Evolutionary conservation across 2,329 filamentous ascomycete species (phyloP).

Genomic region (Domatiomyces globalis): DNA sequence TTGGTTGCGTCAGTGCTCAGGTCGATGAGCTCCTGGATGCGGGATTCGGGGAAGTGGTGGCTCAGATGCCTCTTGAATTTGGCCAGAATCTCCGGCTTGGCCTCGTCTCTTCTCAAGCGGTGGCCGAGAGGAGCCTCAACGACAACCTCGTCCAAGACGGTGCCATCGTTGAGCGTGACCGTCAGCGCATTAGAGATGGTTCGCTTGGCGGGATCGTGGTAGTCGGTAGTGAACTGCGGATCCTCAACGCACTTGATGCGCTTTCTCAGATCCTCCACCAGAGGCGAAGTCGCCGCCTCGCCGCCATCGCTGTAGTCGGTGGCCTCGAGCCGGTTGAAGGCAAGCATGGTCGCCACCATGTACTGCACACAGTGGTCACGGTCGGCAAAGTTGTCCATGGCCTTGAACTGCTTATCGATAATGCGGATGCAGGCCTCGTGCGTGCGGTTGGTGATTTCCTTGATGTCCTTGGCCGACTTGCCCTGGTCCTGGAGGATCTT

Average conservation of each 20-base stretch:
- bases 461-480: slow-evolving; percentile 89
- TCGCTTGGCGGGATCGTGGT: slow-evolving; percentile 84
- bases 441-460: slow-evolving; percentile 81
- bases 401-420: slow-evolving; percentile 99
- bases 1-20: slow-evolving; percentile 60
- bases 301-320: slow-evolving; percentile 85
- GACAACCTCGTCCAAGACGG: slow-evolving; percentile 73
- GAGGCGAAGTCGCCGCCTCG: slow-evolving; percentile 77
- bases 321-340: slow-evolving; percentile 83
- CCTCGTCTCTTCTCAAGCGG: slow-evolving; percentile 79
- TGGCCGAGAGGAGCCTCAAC: slow-evolving; percentile 93
- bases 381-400: slow-evolving; percentile 99
- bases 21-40: slow-evolving; percentile 69
- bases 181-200: slow-evolving; percentile 96
- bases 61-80: slow-evolving; percentile 90
- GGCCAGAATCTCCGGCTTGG: slow-evolving; percentile 88
- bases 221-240: slow-evolving; percentile 83
- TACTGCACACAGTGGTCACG: slow-evolving; percentile 99
- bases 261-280: slow-evolving; percentile 82
- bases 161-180: slow-evolving; percentile 88
- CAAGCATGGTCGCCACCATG: slow-evolving; percentile 93
- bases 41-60: slow-evolving; percentile 63
- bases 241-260: slow-evolving; percentile 96
- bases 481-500: slow-evolving; percentile 67
- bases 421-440: slow-evolving; percentile 98